phyloP scores from a whole-genome alignment of 208 protist species.

The Leptomonas seymouri region DNA sequence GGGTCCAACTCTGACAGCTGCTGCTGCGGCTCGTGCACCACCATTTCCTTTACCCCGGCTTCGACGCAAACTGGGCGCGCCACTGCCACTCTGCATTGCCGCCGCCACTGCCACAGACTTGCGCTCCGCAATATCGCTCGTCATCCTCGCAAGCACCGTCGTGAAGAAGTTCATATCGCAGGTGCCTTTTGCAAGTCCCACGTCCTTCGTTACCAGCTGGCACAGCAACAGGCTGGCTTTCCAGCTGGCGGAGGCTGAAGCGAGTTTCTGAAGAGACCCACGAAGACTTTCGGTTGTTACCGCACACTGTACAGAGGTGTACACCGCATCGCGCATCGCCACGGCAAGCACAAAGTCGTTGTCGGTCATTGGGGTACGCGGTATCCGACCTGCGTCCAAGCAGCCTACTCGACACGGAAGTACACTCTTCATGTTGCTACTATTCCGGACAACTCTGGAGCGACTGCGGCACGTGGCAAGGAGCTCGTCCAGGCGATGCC shows the following conservation, averaged over 20 bases:
- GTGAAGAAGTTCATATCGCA: slow-evolving; percentile 29
- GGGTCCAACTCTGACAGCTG: not conserved
- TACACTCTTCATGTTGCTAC: not conserved
- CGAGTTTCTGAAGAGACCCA: slow-evolving; percentile 18
- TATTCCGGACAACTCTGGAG: not conserved
- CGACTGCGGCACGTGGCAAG: not conserved
- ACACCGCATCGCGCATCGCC: slow-evolving; percentile 17
- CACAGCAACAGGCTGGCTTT: slow-evolving; percentile 29
- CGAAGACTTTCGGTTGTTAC: slow-evolving; percentile 2
- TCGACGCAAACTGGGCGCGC: not conserved
- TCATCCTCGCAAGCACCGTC: slow-evolving; percentile 19
- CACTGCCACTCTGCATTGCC: not conserved
- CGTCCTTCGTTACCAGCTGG: slow-evolving; percentile 17
- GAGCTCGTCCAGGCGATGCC: slow-evolving; percentile 33
- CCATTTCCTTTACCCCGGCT: not conserved
- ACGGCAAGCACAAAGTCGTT: slow-evolving; percentile 15
- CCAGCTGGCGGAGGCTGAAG: slow-evolving; percentile 18
- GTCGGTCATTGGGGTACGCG: not conserved
- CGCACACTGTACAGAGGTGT: slow-evolving; percentile 5
- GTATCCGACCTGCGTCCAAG: not conserved
- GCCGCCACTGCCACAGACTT: not conserved
- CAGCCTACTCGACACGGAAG: not conserved
- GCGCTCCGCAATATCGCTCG: slow-evolving; percentile 13
- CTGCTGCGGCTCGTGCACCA: not conserved
- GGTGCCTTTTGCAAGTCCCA: slow-evolving; percentile 24